These are phyloP conservation scores for Hymenotorrendiella dingleyae DNA, from an alignment of 2,329 filamentous ascomycete species.

Conservation along the genomic window DNA sequence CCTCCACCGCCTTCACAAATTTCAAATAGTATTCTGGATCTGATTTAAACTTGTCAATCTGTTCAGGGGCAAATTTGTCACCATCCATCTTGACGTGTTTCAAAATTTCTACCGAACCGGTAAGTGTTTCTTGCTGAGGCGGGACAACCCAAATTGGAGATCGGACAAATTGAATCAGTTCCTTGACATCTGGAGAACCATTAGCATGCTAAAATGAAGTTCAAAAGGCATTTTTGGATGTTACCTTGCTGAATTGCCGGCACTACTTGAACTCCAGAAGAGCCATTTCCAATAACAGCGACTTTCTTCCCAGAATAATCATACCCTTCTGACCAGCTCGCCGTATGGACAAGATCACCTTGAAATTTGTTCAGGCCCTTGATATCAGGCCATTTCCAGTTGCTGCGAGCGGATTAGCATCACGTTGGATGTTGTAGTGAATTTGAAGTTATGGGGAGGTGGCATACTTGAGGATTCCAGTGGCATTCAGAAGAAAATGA, in stretches of 20 bases:
- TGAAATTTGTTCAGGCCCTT: conserved; percentile 41
- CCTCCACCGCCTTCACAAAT: conserved; percentile 44
- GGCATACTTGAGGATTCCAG: conserved; percentile 30
- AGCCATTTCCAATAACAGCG: conserved; percentile 46
- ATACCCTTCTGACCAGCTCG: conserved; percentile 51
- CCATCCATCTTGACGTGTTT: conserved; percentile 33
- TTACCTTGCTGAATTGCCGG: conserved; percentile 34
- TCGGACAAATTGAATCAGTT: conserved; percentile 39
- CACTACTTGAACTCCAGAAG: conserved; percentile 47
- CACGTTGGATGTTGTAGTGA: too few relatives aligned
- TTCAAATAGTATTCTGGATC: conserved; percentile 41
- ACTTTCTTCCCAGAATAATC: conserved; percentile 41
- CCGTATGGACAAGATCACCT: conserved; percentile 52
- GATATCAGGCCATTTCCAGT: conserved; percentile 58
- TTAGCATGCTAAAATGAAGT: too few relatives aligned
- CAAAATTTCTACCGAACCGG: conserved; percentile 33
- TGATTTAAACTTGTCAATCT: conserved; percentile 42
- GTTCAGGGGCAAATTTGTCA: conserved; percentile 41
- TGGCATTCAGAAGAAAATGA: conserved; percentile 44
- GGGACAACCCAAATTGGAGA: conserved; percentile 40
- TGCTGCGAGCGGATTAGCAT: conserved; percentile 18
- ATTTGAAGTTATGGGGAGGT: neutral
- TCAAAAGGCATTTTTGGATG: too few relatives aligned
- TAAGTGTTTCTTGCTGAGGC: conserved; percentile 34
- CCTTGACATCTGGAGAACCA: conserved; percentile 34